These are phyloP conservation scores for Nemania sp. DNA, from an alignment of 2,329 filamentous ascomycete genomes.

Conservation along the genomic window DNA sequence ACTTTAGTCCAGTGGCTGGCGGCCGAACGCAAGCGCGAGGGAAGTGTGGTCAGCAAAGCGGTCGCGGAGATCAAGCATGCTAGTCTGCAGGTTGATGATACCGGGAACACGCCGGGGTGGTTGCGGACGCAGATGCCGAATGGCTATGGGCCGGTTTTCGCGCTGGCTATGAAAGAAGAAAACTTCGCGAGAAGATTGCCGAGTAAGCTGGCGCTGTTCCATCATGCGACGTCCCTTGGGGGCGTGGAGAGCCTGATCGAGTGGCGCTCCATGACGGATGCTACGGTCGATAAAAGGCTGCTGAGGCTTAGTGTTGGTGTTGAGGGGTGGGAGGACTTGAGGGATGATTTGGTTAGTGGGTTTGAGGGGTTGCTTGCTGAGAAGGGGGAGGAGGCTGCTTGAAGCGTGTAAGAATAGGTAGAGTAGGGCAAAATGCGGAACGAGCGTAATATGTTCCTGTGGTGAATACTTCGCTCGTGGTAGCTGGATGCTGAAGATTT, in stretches of 20 bases:
- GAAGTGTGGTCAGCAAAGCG: constrained; percentile 51
- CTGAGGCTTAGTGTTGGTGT: constrained; percentile 84
- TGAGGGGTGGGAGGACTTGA: constrained; percentile 84
- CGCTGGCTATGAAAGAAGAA: constrained; percentile 66
- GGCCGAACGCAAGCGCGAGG: constrained; percentile 34
- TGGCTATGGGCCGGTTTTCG: constrained; percentile 88
- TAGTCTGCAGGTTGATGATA: constrained; percentile 64
- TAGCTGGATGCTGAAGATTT: not conserved
- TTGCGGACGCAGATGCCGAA: constrained; percentile 84
- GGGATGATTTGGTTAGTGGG: constrained; percentile 70
- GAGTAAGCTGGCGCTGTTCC: constrained; percentile 78
- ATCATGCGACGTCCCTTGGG: constrained; percentile 91
- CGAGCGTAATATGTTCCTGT: not conserved
- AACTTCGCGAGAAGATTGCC: constrained; percentile 70
- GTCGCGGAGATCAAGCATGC: constrained; percentile 73
- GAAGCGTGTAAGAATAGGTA: not conserved
- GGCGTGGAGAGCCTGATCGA: constrained; percentile 96
- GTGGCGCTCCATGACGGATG: constrained; percentile 90
- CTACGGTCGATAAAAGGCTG: constrained; percentile 69
- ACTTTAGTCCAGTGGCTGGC: constrained; percentile 74
- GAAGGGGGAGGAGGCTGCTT: constrained; percentile 36
- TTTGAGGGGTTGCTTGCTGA: constrained; percentile 66
- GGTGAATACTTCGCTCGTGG: not conserved
- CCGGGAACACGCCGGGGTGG: constrained; percentile 56
- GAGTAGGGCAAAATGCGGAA: no score